phyloP scores from a whole-genome alignment of 2,329 filamentous ascomycete species.

The Neopestalotiopsis sp. region DNA sequence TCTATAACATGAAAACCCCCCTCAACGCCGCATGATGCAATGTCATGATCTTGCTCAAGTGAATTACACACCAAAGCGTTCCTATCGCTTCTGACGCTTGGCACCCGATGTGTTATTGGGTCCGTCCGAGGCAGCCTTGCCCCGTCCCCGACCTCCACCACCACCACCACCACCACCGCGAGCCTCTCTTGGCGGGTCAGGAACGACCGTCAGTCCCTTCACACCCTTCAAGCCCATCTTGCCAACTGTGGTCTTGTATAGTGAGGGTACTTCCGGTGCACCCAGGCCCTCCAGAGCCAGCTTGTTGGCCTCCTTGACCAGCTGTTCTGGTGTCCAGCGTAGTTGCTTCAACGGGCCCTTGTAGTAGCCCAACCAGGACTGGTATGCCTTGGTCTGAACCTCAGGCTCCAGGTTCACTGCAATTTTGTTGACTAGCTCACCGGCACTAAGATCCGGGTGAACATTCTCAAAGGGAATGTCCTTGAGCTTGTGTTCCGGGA shows the following conservation, averaged over 20 bases:
- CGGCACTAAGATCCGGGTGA: conserved; percentile 50
- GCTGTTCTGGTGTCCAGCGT: conserved; percentile 35
- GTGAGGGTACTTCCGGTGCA: conserved; percentile 49
- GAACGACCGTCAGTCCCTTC: conserved; percentile 52
- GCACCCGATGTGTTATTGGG: neutral
- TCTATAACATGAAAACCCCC: neutral
- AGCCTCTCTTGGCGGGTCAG: conserved; percentile 44
- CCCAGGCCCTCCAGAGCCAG: conserved; percentile 56
- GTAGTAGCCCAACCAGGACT: conserved; percentile 62
- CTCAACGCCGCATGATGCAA: neutral
- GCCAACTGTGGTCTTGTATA: conserved; percentile 53
- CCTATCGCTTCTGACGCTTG: conserved; percentile 13
- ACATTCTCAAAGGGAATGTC: conserved; percentile 59
- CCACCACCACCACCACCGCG: conserved; percentile 33
- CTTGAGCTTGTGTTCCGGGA: conserved; percentile 55
- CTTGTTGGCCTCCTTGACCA: conserved; percentile 58
- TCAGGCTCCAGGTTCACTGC: conserved; percentile 49
- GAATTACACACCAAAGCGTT: neutral
- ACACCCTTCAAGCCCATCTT: conserved; percentile 65
- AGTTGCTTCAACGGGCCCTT: conserved; percentile 54
- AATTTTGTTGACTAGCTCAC: conserved; percentile 43
- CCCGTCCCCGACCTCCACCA: conserved; percentile 25
- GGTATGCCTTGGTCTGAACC: conserved; percentile 55
- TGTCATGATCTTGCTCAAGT: neutral
- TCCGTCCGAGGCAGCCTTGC: neutral